Evolutionary conservation across 176 grass and related monocot species (phyloP), one percentile per base, ranked within the genome.

Genomic region (Pontederia paniculata): DNA sequence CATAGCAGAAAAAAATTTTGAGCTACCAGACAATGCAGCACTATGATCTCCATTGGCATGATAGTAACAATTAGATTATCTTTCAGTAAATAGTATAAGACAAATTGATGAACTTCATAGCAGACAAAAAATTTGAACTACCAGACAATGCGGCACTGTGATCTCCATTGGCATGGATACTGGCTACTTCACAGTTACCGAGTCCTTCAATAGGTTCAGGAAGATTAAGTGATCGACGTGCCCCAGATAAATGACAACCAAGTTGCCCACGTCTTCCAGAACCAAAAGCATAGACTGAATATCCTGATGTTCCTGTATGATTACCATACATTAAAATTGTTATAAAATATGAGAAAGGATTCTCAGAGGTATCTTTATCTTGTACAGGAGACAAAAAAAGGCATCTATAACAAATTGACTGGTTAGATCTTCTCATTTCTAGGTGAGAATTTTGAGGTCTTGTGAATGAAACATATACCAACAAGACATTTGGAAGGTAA

Each of bases 41-140:
- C 91, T 89, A 18, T 80, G 82, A 60, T 97, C 91, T 68, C 91
- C 91, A 71, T 80, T 97, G 69, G 86, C 86, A 71, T 81, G 89
- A 58, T 17, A 23, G 60, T 22, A 31, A n/a, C 37, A 42, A 5
- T 69, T 17, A 66, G 31, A 67, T 79, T 22, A 66, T 62, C 54
- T 17, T 2, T 0, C 57, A 55, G 14, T 23, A 42, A 55, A 58
- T 17, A 23, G 60, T 22, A 31, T 16, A 37, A 17, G 54, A 74
- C 37, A 55, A 76, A 64, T 62, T 20, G 6, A 19, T 54, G 2
- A 71, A 43, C 56, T 21, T n/a, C 41, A 9, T 67, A 37, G 9
- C 23, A 49, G 21, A 55, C n/a, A 81, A 19, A 73, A 19, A 47
- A 67, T 54, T 12, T 43, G 66, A 50, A 56, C 55, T 56, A 97